Evolutionary conservation across 768 basidiomycete genomes (phyloP), one percentile per base, ranked within the genome.

Genomic region (Naematelia aurantialba): DNA sequence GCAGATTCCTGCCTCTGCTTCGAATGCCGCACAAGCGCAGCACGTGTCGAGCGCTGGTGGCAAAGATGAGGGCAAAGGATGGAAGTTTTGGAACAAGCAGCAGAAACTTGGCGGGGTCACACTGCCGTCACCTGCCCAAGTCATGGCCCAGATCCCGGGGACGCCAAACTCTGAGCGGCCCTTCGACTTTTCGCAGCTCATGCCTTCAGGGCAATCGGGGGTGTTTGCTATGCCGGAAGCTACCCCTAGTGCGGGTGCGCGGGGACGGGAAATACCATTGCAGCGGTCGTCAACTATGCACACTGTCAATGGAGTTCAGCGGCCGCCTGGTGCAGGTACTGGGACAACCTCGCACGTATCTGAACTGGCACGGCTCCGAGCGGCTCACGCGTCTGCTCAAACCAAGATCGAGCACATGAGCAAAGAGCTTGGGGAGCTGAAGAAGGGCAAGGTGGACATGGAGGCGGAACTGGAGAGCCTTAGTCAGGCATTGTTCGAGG

Each of bases 391-490:
- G 3, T 52, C 65, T 10, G 66, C 70, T 8, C 48, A 60, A 21
- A 51, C 65, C 3, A 60, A 65, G 56, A 63, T 70, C 54, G 63
- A 65, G 5, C 49, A 52, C 1, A 70, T 76, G 61, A 56, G 64
- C 2, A 59, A 65, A 24, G 75, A 78, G 55, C 61, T 77, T 5
- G 67, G 59, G 3, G 68, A 69, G 46, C 54, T 76, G 48, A 74
- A 75, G 54, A 69, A 65, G 47, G 69, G 72, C 34, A 78, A 78
- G 58, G 64, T 69, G 26, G 68, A 70, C 46, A 70, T 78, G 62
- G 77, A 78, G 47, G 71, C 62, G 10, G 77, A 78, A 51, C 59
- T 78, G 39, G 77, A 78, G 59, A 60, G 60, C 10, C 62, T 78
- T 19, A 60, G 58, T 54, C 74, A 76, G 47, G 75, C 75, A 21